Percentiles rank a stretch among this genome's conserved stretches.
Conservation (phyloP, 2,329 filamentous ascomycete species). For the Penicillium expansum region DNA sequence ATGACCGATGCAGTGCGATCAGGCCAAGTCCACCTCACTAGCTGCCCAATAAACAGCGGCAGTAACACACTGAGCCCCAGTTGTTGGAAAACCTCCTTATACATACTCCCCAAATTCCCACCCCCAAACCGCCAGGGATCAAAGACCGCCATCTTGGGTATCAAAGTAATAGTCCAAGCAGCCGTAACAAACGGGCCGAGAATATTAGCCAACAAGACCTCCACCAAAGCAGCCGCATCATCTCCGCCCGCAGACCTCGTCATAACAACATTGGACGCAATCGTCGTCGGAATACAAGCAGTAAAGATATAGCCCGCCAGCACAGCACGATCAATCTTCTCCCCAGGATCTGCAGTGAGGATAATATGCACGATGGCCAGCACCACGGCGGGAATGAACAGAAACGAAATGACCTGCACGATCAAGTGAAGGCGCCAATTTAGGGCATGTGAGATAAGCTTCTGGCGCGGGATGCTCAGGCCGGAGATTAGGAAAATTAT, state of each 20-base stretch:
- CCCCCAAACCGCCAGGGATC: slow-evolving; percentile 46
- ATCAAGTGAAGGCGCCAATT: slow-evolving; percentile 68
- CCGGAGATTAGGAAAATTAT: slow-evolving; percentile 71
- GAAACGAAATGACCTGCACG: slow-evolving; percentile 65
- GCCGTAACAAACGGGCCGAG: slow-evolving; percentile 67
- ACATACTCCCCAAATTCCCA: slow-evolving; percentile 59
- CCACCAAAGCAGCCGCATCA: slow-evolving; percentile 62
- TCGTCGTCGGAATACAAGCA: slow-evolving; percentile 69
- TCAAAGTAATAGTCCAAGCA: slow-evolving; percentile 56
- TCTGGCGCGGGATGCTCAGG: slow-evolving; percentile 62
- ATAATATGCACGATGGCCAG: slow-evolving; percentile 56
- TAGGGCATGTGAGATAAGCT: slow-evolving; percentile 59
- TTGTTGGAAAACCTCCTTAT: slow-evolving; percentile 65
- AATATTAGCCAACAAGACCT: slow-evolving; percentile 69
- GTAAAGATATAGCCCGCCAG: slow-evolving; percentile 66
- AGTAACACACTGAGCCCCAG: slow-evolving; percentile 65
- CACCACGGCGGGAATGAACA: slow-evolving; percentile 63
- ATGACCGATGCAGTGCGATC: slow-evolving; percentile 43
- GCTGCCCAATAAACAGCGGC: slow-evolving; percentile 62
- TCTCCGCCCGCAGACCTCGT: slow-evolving; percentile 67
- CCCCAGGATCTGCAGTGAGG: slow-evolving; percentile 46
- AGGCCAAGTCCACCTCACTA: slow-evolving; percentile 56
- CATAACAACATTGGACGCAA: slow-evolving; percentile 72
- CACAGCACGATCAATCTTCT: slow-evolving; percentile 59
- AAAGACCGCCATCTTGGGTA: slow-evolving; percentile 45